Conservation (phyloP, 306 rosid genomes). For the Dryas octopetala region DNA sequence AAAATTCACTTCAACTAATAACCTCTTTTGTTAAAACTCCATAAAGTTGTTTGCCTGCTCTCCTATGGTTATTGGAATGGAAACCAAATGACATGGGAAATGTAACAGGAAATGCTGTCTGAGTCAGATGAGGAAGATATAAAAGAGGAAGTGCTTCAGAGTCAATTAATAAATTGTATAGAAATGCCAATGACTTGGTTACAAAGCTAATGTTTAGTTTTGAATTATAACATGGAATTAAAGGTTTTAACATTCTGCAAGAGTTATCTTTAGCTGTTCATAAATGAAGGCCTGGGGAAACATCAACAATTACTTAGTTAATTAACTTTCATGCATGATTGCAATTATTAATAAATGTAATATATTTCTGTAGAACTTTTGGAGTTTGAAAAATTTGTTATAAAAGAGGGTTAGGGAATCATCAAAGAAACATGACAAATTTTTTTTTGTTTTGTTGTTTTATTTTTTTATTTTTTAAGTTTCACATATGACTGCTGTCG, state of each 20-base stretch:
- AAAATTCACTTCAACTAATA: not conserved
- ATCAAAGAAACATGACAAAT: not conserved
- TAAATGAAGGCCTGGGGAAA: constrained; percentile 11
- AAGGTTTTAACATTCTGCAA: not conserved
- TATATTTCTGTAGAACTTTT: not conserved
- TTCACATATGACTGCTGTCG: constrained; percentile 20
- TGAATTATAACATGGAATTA: not conserved
- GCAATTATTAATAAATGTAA: not conserved
- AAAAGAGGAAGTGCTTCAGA: not conserved
- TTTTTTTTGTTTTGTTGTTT: not conserved
- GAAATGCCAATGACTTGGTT: not conserved
- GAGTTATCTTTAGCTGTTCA: not conserved
- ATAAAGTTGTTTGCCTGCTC: not conserved
- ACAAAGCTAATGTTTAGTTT: not conserved
- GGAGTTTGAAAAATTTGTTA: not conserved
- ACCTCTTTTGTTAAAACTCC: constrained; percentile 2
- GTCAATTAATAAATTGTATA: not conserved
- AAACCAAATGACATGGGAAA: not conserved
- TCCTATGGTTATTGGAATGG: not conserved
- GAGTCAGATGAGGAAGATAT: not conserved
- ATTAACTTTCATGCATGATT: too few species aligned
- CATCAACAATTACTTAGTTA: not conserved
- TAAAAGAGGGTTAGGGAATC: not conserved
- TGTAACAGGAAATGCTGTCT: not conserved
- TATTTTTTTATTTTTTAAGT: constrained; percentile 15